Base-by-base conservation (phyloP, 2,329 filamentous ascomycete species). In the Cladosporium cucumerinum region DNA sequence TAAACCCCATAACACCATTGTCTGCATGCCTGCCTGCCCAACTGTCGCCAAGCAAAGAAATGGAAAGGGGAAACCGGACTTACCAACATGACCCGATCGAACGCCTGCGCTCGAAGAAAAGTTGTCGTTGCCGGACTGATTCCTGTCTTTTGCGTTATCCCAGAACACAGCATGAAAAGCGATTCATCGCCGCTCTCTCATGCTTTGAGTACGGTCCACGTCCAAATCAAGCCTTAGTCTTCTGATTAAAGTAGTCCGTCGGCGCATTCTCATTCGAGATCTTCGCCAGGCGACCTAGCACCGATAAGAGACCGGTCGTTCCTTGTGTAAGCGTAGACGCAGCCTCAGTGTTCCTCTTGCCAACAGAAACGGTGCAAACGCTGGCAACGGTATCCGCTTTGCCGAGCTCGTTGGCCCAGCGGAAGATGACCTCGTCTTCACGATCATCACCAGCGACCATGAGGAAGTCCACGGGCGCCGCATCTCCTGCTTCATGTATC, bases 401-500 rank as follows among this genome's bases (percentile, higher is more conserved):
- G 2, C 80, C 79, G 12, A 97, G 80, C 57, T 86, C 83, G 78
- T 97, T 97, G 21, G 94, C 95, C 94, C 95, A 98, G 67, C 89
- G 89, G 80, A 97, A 98, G 23, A 97, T 90, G 71, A 92, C 90
- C 75, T 98, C 94, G 69, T 98, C 95, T 71, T 97, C 94, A 34
- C 94, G 88, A 49, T 93, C 92, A 73, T 97, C 93, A 43, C 94
- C 94, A 36, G 93, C 86, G 7, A 97, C 91, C 80, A 97, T 87
- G 64, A 98, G 78, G 77, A 97, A 98, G 74, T 97, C 92, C 0
- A 92, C 85, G 0, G 83, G 75, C 18, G 67, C 65, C 1, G 73
- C 59, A 12, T 73, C 74, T 1, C 71, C 69, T 23, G 64, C 64
- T 21, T 61, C n/a, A 71, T 73, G 67, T 73, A 74, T 70, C 78